Base-by-base conservation (phyloP, 176 grass and related monocot genomes). In the Musa itinerans region DNA sequence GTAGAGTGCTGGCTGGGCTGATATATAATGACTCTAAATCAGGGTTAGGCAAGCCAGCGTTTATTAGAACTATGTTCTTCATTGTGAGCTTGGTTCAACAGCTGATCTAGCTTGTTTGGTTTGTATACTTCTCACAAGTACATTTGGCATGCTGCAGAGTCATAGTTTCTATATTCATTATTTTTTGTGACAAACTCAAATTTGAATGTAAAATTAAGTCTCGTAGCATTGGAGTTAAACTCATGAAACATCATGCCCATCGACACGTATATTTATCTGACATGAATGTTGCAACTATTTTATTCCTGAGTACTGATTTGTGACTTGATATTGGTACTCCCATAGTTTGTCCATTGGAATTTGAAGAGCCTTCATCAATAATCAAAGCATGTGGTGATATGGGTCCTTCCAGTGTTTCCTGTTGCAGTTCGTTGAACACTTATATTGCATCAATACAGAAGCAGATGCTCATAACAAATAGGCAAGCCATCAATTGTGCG, bases 401-500 rank as follows among this genome's bases (percentile, higher is more conserved):
- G 53, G 80, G 88, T 71, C 80, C 86, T 69, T 78, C 93, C 50
- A 85, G 76, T 15, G 65, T 79, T 14, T 67, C 82, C 72, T 98
- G 94, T 75, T 98, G 94, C 8, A 23, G 77, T 78, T 78, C 88
- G 53, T 84, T 93, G 73, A 80, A 85, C 68, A 79, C 86, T 76
- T 98, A 98, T 29, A 91, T 93, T 75, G 81, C 78, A 83, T 82
- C 86, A 72, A 87, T 87, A 53, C 88, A 98, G 77, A 98, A 93
- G 70, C 94, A 98, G 68, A 91, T 98, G 81, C 78, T 98, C 67
- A 92, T 98, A 78, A 98, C 94, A 82, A 98, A 98, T 82, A 77
- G 92, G 80, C 94, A 98, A 81, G 94, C 94, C 74, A 98, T 98
- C 85, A 93, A 98, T 50, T 98, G 94, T 53, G 94, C 94, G 19